Evolutionary conservation across 768 basidiomycete genomes (phyloP), one percentile per base, ranked within the genome.

Genomic region (Pisolithus sp.): DNA sequence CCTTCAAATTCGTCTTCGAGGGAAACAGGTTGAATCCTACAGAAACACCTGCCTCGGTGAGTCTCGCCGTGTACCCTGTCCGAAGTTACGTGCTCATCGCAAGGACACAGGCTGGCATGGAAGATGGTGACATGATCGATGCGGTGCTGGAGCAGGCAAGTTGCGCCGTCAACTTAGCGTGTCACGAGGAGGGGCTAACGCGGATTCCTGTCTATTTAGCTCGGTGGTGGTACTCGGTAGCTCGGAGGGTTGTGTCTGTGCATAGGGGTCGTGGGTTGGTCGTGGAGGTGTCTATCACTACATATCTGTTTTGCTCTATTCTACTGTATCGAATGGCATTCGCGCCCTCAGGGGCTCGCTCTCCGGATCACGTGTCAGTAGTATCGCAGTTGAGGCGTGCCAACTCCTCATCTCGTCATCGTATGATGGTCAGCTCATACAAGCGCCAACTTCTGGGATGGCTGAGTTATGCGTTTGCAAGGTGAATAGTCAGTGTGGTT

Each of bases 391-490:
- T n/a, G 13, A 34, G 30, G 30, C 30, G 10, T 34, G 34, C 30
- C 34, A 15, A 5, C 5, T 41, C 7, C 13, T 17, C 18, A 38
- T 23, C 34, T 24, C 34, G 48, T 42, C 40, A 31, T 43, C 45
- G 24, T 20, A 48, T 30, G 23, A 59, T 57, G 61, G 47, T 20
- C 34, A 49, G 49, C 31, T 17, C 58, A 2, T 53, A 59, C 53
- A 26, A 43, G 13, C 64, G 55, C 46, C 72, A 71, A 24, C 73
- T 89, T 6, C 73, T 77, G 47, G 89, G 89, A 42, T 92, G 89
- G 89, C 72, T 90, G 52, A 83, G 82, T 57, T 92, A 92, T 60
- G 88, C 88, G 0, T 92, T 91, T 61, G 89, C 89, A 0, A 88
- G 88, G 88, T 84, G 55, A 26, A 26, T 18, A 7, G 6, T 17